Base-by-base conservation (phyloP, 2,329 filamentous ascomycete species). In the Dendryphion nanum region DNA sequence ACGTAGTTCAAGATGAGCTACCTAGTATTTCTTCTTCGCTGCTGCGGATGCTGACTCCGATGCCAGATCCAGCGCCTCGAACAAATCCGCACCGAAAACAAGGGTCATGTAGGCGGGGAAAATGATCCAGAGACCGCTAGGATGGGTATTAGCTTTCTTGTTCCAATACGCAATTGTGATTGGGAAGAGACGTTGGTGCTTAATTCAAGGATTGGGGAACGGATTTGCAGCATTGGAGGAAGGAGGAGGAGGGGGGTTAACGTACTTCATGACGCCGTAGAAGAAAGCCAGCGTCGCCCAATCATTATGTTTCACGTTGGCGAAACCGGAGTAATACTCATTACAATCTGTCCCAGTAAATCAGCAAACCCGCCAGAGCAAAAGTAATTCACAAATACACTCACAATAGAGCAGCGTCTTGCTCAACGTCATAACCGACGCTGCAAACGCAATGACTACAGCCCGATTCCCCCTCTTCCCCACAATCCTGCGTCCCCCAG, bases 341-440 rank as follows among this genome's bases (percentile, higher is more conserved):
- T 80, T 79, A 36, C 82, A 56, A 68, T 75, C 80, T 80, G 32
- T 3, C n/a, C 3, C 12, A 1, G 18, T 58, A 28, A 55, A 48
- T 18, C 36, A 6, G 18, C 16, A 16, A 30, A 18, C 30, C 28
- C 0, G 18, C 15, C 7, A n/a, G 23, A 26, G 23, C n/a, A 3
- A 8, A 19, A 17, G 14, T 7, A 4, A 5, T 24, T 14, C 1
- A 19, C 18, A 30, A 19, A 19, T 24, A 47, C 29, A 70, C 75
- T 69, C 50, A 82, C 82, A 79, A 51, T 86, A 86, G 5, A 87
- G 59, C 18, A 81, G 53, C 2, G 83, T 86, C 70, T 86, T 86
- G 55, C 77, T 79, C 15, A 85, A 56, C 2, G 83, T 86, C 73
- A 85, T 79, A 2, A 81, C 66, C 4, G 75, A 75, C 15, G 76